A percentile compares a stretch with the other conserved stretches of the same genome.
phyloP scores from a whole-genome alignment of 331 rosid species.

The Rhamnella rubrinervis region DNA sequence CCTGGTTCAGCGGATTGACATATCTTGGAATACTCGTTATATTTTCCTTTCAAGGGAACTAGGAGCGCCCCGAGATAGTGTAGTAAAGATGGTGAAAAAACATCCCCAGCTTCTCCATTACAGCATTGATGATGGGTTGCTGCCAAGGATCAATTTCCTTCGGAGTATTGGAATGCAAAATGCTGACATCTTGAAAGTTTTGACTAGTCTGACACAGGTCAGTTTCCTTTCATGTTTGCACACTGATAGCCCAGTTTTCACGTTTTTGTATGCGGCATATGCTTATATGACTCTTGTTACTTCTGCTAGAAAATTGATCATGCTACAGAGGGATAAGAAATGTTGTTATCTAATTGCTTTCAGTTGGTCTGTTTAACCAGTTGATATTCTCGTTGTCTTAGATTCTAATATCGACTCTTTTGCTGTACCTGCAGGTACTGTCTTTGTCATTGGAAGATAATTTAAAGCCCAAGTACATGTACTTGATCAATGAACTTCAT shows the following conservation, averaged over 20 bases:
- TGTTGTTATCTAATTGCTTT: not conserved
- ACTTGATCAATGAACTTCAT: slow-evolving; percentile 82
- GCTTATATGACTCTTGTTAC: not conserved
- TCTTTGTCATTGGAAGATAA: slow-evolving; percentile 91
- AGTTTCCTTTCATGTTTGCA: slow-evolving; percentile 16
- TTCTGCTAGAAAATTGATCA: not conserved
- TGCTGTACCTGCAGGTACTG: slow-evolving; percentile 61
- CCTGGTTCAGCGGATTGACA: slow-evolving; percentile 83
- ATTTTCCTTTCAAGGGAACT: slow-evolving; percentile 81
- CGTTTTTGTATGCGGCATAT: not conserved
- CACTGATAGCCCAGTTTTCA: not conserved
- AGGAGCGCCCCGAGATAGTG: slow-evolving; percentile 85
- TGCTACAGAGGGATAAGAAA: not conserved
- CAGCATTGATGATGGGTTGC: slow-evolving; percentile 86
- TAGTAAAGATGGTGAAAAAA: slow-evolving; percentile 92
- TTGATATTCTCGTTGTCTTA: not conserved
- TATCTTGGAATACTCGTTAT: slow-evolving; percentile 77
- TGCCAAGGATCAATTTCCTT: slow-evolving; percentile 90
- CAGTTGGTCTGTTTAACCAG: not conserved
- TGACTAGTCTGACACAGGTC: slow-evolving; percentile 95
- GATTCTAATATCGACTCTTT: not conserved
- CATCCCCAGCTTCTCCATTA: slow-evolving; percentile 98
- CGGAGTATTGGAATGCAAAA: slow-evolving; percentile 93
- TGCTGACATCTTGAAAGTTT: slow-evolving; percentile 82
- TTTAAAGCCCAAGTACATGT: slow-evolving; percentile 90